Evolutionary conservation across 2,329 filamentous ascomycete species (phyloP).

Genomic region (Ascochyta clinopodiicola): DNA sequence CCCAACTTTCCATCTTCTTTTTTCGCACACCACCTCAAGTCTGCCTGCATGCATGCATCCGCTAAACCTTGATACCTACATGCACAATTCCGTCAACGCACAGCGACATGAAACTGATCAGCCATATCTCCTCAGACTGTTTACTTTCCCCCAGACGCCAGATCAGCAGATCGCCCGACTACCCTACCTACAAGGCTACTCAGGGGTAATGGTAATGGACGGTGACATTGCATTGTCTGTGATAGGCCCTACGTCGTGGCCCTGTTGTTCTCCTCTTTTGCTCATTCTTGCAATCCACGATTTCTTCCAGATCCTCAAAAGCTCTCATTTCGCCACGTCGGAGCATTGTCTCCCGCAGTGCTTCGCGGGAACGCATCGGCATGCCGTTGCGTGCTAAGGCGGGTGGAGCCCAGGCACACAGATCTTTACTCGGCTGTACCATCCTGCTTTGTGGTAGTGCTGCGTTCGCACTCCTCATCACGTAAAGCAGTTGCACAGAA

Average conservation of each 20-base stretch:
- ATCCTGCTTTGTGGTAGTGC: background rate
- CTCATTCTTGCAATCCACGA: background rate
- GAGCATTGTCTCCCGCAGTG: slow-evolving; percentile 8
- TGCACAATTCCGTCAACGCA: slow-evolving; percentile 12
- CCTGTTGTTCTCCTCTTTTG: background rate
- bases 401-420: slow-evolving; percentile 1
- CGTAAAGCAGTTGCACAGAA: slow-evolving; percentile 3
- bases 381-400: slow-evolving; percentile 7
- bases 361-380: slow-evolving; percentile 5
- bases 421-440: slow-evolving; percentile 3
- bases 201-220: slow-evolving; percentile 13
- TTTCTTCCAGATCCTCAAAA: background rate
- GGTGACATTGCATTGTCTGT: slow-evolving; percentile 9
- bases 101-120: slow-evolving; percentile 15
- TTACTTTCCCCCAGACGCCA: slow-evolving; percentile 11
- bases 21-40: background rate
- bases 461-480: background rate
- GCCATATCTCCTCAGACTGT: slow-evolving; percentile 9
- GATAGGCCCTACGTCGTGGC: background rate
- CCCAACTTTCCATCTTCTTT: background rate
- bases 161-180: slow-evolving; percentile 14
- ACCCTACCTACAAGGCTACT: slow-evolving; percentile 7
- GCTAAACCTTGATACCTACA: slow-evolving; percentile 4
- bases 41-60: slow-evolving; percentile 1
- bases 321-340: background rate